Evolutionary conservation across 176 grass and related monocot genomes (phyloP).

Genomic region (Raddia distichophylla): DNA sequence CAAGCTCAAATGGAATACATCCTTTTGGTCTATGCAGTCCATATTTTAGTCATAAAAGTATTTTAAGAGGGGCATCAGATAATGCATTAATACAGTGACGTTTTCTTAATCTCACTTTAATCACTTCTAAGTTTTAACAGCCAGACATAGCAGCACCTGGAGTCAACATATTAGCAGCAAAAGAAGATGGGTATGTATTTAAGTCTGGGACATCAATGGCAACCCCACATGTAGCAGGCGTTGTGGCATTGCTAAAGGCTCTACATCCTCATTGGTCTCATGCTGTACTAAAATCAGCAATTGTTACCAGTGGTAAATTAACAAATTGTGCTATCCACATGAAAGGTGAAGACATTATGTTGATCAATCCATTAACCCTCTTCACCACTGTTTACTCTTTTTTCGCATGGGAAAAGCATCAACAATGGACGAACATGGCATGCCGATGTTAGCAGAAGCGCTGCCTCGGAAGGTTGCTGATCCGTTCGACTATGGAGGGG

Average conservation of each 20-base stretch:
- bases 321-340: not conserved
- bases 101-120: constrained; percentile 8
- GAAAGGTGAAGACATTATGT: not conserved
- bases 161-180: constrained; percentile 48
- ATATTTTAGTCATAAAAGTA: not conserved
- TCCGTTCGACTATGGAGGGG: constrained; percentile 62
- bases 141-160: constrained; percentile 57
- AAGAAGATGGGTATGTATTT: constrained; percentile 33
- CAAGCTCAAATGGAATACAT: constrained; percentile 2
- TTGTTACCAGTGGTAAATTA: constrained; percentile 50
- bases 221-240: constrained; percentile 51
- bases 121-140: constrained; percentile 31
- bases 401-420: constrained; percentile 40
- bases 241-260: constrained; percentile 48
- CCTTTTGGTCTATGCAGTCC: not conserved
- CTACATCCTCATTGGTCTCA: constrained; percentile 54
- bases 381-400: not conserved
- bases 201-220: constrained; percentile 43
- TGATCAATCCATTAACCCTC: not conserved
- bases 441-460: constrained; percentile 49
- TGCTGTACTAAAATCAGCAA: constrained; percentile 48
- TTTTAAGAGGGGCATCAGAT: not conserved
- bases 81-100: not conserved
- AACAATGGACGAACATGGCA: constrained; percentile 37
- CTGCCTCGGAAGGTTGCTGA: constrained; percentile 48